Evolutionary conservation across 2,329 filamentous ascomycete genomes (phyloP), one percentile per base, ranked within the genome.

Genomic region (Fusarium sp.): DNA sequence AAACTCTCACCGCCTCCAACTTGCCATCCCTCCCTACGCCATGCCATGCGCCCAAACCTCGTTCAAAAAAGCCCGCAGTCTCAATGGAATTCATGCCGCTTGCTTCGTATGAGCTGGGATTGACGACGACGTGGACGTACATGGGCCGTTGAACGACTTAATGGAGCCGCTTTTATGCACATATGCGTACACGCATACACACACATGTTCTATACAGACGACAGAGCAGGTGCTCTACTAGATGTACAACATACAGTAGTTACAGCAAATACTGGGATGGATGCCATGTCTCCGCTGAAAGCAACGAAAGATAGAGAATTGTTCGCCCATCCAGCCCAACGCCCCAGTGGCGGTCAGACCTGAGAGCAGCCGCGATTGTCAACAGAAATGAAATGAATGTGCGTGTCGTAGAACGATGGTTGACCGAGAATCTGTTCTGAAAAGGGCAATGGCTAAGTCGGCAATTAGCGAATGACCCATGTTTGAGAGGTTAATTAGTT

Each of bases 1-100:
- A 28, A 73, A 57, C 67, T 62, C 61, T 74, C 72, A 74, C 72
- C 72, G 72, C 72, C 67, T 74, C 71, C 53, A 63, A 34, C 44
- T 20, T 36, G 30, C 58, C 20, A 23, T 49, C 18, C 58, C 18
- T 49, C 23, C 23, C 23, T 23, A 49, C 63, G 36, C 47, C 44
- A 23, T 64, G 54, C 57, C 47, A 57, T 63, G 52, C 57, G 56
- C 54, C 68, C 44, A 65, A 68, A 47, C 42, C 42, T 70, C 38
- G 50, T 46, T 53, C 38, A 64, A 67, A 70, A 74, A 74, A 74
- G 60, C 55, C 72, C 72, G 67, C 72, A 74, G 63, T 62, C 38
- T 61, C 60, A 68, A 71, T 72, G 47, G 20, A 37, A 13, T 37
- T 28, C 33, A 50, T 38, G 70, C 65, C 68, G 52, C 53, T 51